Percentiles rank a stretch among this genome's conserved stretches.
phyloP scores from a whole-genome alignment of 306 rosid species.

The Lotus japonicus region DNA sequence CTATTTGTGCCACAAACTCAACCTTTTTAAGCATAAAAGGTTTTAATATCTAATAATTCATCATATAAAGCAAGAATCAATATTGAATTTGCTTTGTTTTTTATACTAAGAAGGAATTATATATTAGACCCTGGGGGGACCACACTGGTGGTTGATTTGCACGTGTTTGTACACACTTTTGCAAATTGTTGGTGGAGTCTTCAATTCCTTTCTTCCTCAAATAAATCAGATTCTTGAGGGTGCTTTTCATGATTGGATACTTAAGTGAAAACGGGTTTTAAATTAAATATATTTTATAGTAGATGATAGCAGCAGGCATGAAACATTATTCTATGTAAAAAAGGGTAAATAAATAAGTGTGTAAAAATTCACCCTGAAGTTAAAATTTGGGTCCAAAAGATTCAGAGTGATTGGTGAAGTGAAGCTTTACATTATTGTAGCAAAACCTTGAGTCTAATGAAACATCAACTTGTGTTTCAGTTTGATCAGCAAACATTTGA shows the following conservation, averaged over 20 bases:
- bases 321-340: slow-evolving; percentile 8
- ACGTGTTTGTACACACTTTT: neutral
- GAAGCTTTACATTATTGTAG: slow-evolving; percentile 7
- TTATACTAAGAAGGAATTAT: no score
- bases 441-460: slow-evolving; percentile 17
- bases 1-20: neutral
- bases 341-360: neutral
- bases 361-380: neutral
- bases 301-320: neutral
- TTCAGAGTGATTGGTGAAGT: neutral
- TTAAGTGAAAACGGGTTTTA: neutral
- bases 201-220: neutral
- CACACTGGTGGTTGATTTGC: slow-evolving; percentile 4
- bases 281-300: neutral
- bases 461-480: slow-evolving; percentile 41
- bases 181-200: neutral
- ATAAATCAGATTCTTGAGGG: neutral
- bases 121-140: neutral
- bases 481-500: slow-evolving; percentile 72
- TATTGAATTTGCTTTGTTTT: neutral
- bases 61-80: neutral
- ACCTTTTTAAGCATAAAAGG: neutral
- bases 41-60: neutral
- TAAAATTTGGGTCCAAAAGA: neutral
- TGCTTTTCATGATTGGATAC: neutral